phyloP scores from a whole-genome alignment of 768 basidiomycete genomes.

The Podaxis sp. region DNA sequence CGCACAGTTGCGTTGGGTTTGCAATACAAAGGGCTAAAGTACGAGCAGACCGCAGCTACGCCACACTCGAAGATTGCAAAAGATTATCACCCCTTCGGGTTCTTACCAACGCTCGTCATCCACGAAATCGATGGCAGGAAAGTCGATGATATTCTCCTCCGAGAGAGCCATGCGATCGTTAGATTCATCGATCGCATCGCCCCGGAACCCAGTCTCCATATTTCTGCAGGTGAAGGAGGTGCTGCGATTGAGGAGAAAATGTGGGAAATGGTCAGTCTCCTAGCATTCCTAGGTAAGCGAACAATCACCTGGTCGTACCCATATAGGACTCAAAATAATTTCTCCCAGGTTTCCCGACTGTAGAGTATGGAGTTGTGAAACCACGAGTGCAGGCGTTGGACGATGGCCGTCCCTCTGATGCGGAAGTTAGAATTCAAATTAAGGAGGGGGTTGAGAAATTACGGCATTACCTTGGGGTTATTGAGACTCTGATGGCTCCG shows the following conservation, averaged over 20 bases:
- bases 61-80: conserved; percentile 24
- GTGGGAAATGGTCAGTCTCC: conserved; percentile 34
- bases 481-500: conserved; percentile 28
- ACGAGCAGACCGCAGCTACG: conserved; percentile 23
- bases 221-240: conserved; percentile 17
- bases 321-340: neutral
- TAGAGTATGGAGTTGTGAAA: conserved; percentile 31
- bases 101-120: conserved; percentile 31
- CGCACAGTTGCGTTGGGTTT: conserved; percentile 31
- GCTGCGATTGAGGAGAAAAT: conserved; percentile 29
- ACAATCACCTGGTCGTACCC: neutral
- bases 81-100: conserved; percentile 31
- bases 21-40: conserved; percentile 29
- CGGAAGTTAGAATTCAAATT: conserved; percentile 22
- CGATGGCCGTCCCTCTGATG: conserved; percentile 24
- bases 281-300: conserved; percentile 29
- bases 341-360: conserved; percentile 27
- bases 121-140: conserved; percentile 23
- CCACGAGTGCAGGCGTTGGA: conserved; percentile 29
- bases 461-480: conserved; percentile 23
- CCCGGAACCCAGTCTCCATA: conserved; percentile 28
- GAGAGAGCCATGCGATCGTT: conserved; percentile 33
- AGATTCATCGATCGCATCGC: conserved; percentile 31
- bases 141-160: conserved; percentile 24
- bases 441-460: conserved; percentile 22